Conservation (phyloP, 257 asterid species). For the Scutellaria barbata region DNA sequence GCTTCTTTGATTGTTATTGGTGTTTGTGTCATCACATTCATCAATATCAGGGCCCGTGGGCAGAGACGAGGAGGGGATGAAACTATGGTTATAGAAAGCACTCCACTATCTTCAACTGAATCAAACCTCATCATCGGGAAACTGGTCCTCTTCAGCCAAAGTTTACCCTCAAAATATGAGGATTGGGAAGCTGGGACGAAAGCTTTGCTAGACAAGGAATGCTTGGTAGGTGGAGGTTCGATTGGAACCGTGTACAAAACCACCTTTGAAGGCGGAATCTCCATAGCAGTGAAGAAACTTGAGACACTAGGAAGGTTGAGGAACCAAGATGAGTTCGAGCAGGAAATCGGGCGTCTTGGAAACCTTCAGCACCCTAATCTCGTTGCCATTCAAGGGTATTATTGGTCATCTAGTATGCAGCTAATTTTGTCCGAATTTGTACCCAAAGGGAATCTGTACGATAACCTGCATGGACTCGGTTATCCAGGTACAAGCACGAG, state of each 20-base stretch:
- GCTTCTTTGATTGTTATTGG: constrained; percentile 72
- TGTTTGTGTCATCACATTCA: constrained; percentile 67
- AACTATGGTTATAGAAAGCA: constrained; percentile 62
- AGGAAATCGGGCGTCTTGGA: constrained; percentile 77
- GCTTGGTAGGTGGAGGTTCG: constrained; percentile 83
- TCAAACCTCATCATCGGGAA: constrained; percentile 87
- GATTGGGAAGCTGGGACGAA: constrained; percentile 97
- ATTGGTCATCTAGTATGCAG: constrained; percentile 92
- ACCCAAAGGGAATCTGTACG: constrained; percentile 72
- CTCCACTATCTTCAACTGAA: constrained; percentile 73
- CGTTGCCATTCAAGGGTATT: constrained; percentile 77
- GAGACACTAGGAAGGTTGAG: constrained; percentile 79
- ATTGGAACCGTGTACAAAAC: constrained; percentile 84
- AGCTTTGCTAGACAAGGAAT: constrained; percentile 89
- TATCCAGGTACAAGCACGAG: constrained; percentile 74
- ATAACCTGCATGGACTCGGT: constrained; percentile 68
- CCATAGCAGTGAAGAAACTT: constrained; percentile 87
- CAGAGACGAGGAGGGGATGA: constrained; percentile 55
- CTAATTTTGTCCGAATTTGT: constrained; percentile 70
- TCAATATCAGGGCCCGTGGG: constrained; percentile 70
- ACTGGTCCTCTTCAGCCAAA: constrained; percentile 81
- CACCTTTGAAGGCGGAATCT: constrained; percentile 73
- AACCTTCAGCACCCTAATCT: constrained; percentile 70
- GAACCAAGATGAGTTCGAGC: constrained; percentile 91
- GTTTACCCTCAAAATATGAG: constrained; percentile 84